Evolutionary conservation across 768 basidiomycete genomes (phyloP), one percentile per base, ranked within the genome.

Genomic region (Trametes cinnabarina): DNA sequence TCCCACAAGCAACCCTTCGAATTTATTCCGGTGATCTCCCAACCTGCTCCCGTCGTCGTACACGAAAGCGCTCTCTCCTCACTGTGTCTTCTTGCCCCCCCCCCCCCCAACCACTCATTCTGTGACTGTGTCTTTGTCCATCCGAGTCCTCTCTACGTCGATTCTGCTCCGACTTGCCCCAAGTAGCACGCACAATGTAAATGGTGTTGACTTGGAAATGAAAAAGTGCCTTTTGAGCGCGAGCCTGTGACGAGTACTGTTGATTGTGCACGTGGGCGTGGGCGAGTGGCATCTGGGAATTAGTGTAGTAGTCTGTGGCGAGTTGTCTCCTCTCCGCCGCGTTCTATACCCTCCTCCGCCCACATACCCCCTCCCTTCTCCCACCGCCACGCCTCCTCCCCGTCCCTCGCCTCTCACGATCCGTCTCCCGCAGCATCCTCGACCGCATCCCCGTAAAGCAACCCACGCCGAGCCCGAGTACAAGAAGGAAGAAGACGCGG

Each of bases 101-200:
- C 26, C 14, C 46, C 28, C 34, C 6, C 37, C n/a, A n/a, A 22
- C 34, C 20, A 22, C 39, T 26, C 14, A n/a, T n/a, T n/a, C n/a
- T n/a, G n/a, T n/a, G 14, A 22, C 44, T 32, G 20, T 42, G 22
- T 44, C 25, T 11, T 44, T n/a, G n/a, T n/a, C n/a, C n/a, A n/a
- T n/a, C n/a, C n/a, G n/a, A n/a, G n/a, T n/a, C 32, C 37, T 15
- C 51, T 43, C 22, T 25, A 20, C 37, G 4, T 7, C 25, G 23
- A 51, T 15, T 40, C 17, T 51, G 22, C 35, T 25, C 34, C 25
- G 23, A 23, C 37, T 25, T 37, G 26, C n/a, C 52, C 54, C 54
- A 55, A 47, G 57, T 51, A 58, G 57, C 57, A 58, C 39, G 43
- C 57, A 58, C 57, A 58, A 58, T 58, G 57, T 58, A 58, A 22